These are phyloP conservation scores for Termitomyces sp. DNA, from an alignment of 768 basidiomycete genomes.

Conservation along the genomic window DNA sequence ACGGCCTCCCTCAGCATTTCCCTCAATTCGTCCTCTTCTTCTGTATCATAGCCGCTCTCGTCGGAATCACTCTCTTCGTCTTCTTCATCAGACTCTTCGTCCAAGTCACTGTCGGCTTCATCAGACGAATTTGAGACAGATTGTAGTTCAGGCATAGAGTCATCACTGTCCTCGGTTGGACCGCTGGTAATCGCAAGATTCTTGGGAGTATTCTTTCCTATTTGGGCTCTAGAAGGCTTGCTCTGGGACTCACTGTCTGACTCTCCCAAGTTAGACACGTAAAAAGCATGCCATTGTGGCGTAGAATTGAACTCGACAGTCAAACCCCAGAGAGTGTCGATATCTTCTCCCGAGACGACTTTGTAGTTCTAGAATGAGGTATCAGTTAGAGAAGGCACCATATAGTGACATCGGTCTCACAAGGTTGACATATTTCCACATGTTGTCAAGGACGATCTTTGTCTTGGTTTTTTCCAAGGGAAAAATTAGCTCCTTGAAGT, in stretches of 20 bases:
- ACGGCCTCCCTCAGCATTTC: conserved; percentile 66
- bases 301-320: conserved; percentile 40
- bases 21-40: conserved; percentile 62
- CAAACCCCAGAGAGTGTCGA: conserved; percentile 64
- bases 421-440: conserved; percentile 61
- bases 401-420: conserved; percentile 28
- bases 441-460: conserved; percentile 41
- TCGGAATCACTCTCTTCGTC: conserved; percentile 29
- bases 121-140: conserved; percentile 60
- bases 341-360: conserved; percentile 40
- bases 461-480: conserved; percentile 56
- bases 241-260: conserved; percentile 23
- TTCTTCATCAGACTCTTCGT: conserved; percentile 32
- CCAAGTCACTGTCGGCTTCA: conserved; percentile 25
- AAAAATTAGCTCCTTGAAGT: conserved; percentile 49
- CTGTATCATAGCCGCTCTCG: conserved; percentile 52
- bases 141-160: conserved; percentile 64
- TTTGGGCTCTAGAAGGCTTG: conserved; percentile 10
- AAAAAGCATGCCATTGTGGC: conserved; percentile 56
- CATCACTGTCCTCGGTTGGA: conserved; percentile 35
- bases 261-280: conserved; percentile 23
- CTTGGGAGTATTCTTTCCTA: conserved; percentile 25
- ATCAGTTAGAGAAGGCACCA: conserved; percentile 1
- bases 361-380: conserved; percentile 50
- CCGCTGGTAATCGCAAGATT: conserved; percentile 48